Conservation (phyloP, 177 flowering plant species). For the Vitis hybrid region DNA sequence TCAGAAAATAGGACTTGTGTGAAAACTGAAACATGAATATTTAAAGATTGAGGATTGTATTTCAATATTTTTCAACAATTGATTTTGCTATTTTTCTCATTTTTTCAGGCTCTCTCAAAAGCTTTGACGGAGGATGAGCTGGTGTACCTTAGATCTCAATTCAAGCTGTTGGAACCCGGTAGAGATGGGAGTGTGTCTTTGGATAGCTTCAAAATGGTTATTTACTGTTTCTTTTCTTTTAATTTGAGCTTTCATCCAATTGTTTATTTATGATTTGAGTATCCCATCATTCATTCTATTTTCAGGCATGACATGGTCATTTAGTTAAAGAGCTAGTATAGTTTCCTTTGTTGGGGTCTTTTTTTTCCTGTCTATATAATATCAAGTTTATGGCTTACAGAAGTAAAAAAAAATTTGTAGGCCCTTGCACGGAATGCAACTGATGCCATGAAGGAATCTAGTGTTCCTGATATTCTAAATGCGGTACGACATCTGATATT, state of each 20-base stretch:
- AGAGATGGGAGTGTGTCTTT: slow-evolving; percentile 66
- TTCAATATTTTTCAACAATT: not conserved
- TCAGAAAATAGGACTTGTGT: too few relatives aligned
- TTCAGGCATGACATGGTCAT: not conserved
- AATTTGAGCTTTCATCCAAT: not conserved
- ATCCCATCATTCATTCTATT: not conserved
- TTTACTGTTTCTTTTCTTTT: slow-evolving; percentile 11
- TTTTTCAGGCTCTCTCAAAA: slow-evolving; percentile 84
- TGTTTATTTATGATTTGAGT: too few relatives aligned
- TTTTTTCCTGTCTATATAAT: not conserved
- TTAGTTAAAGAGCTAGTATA: not conserved
- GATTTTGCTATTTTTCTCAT: not conserved
- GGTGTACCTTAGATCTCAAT: slow-evolving; percentile 78
- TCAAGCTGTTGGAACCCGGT: slow-evolving; percentile 71
- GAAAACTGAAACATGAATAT: too few relatives aligned
- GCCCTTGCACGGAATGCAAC: slow-evolving; percentile 71
- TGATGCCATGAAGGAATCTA: slow-evolving; percentile 88
- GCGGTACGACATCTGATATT: slow-evolving; percentile 37
- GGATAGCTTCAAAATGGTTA: slow-evolving; percentile 74
- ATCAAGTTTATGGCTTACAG: not conserved
- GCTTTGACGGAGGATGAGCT: slow-evolving; percentile 83
- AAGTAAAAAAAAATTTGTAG: slow-evolving; percentile 33
- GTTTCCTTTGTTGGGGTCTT: not conserved
- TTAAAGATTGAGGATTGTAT: not conserved
- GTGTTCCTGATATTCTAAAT: slow-evolving; percentile 68